Base-by-base conservation (phyloP, 306 rosid species). In the Corylus avellana region DNA sequence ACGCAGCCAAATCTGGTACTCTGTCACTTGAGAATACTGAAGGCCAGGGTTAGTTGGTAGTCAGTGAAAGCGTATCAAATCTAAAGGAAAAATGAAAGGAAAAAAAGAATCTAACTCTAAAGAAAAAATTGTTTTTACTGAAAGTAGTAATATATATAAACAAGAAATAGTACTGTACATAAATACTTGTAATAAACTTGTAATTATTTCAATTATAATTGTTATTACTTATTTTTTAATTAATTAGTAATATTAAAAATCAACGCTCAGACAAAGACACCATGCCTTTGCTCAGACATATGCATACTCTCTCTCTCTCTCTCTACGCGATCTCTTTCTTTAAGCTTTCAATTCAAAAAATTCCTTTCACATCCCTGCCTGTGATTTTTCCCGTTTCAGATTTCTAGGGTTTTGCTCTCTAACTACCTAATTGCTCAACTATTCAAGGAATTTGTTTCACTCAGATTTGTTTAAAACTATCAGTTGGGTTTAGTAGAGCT, bases 401-500 rank as follows among this genome's bases (percentile, higher is more conserved):
- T 22, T 22, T 22, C 25, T 22, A 22, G 25, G 25, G 25, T 22
- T 22, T 22, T 22, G 25, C 25, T 22, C 25, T 22, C 25, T 22
- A 22, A 22, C 25, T 22, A 22, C 25, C 25, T 0, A 22, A 22
- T 22, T 22, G 25, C 25, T 22, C 25, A 22, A 22, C 25, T 22
- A 22, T 22, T 22, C 25, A 22, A 22, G 25, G 25, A 22, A 22
- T 22, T 22, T 22, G 25, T 22, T 22, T 22, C 25, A 22, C 25
- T 22, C 25, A 22, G 25, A 22, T 92, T 87, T 78, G 84, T 71
- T 85, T 83, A 76, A 79, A 82, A 75, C 35, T 79, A 47, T 8
- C 55, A 63, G 69, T 81, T 78, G 69, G 82, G 56, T 89, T 89
- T 84, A 84, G 84, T 87, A 86, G 87, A 88, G 89, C 83, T 86